Evolutionary conservation across 1,139 yeast genomes (phyloP), one percentile per base, ranked within the genome.

Genomic region (Yamadazyma friedrichii): DNA sequence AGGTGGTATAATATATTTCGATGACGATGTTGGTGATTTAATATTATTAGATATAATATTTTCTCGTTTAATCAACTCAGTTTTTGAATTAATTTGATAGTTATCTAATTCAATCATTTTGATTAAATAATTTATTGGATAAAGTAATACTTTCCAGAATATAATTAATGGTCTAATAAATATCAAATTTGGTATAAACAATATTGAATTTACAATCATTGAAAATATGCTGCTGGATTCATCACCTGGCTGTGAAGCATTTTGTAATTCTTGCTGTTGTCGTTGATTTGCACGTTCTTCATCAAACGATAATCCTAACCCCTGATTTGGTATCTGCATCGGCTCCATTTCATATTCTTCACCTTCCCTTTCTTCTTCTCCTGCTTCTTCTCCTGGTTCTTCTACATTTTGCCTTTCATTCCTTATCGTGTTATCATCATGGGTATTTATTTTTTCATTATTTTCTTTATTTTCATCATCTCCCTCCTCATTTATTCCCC

Each of bases 1-100:
- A 2, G 77, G 76, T 22, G 77, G 78, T 15, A 73, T 67, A 40
- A 71, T 62, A 55, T 71, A 73, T 51, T 65, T 69, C 29, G 80
- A 75, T 33, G 74, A 58, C 40, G 70, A 63, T 1, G 82, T 70
- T 32, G 87, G 86, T 0, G 84, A 78, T 55, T 80, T 81, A 48
- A 81, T 65, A 42, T 63, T 61, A 51, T 77, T 78, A 35, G 74
- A 67, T 40, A 62, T 49, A 46, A 64, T 53, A 46, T 56, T 68
- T 46, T 67, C 74, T 42, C 64, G 70, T 47, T 63, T 68, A 38
- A 61, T 61, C 36, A 72, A 56, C 46, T 74, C 78, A 15, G 76
- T 69, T 47, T 70, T 71, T 32, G 63, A 61, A 33, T 42, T 42
- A 28, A 45, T 39, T 46, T 42, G 45, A 35, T 36, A 42, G 9